Evolutionary conservation across 805 yeast species (phyloP).

Genomic region (Candida corydali): DNA sequence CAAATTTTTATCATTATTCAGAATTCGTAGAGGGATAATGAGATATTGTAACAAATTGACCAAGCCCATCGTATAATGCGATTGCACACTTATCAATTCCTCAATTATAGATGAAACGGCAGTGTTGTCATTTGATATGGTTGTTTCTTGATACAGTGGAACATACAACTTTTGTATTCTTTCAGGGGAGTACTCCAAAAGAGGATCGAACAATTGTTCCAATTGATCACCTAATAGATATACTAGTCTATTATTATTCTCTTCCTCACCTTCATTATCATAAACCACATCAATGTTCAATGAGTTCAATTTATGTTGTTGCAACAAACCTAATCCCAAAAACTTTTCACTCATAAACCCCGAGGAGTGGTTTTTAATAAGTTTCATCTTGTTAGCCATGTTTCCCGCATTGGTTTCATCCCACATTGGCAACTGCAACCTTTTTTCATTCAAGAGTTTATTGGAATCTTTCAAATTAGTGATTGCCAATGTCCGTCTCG

Average conservation of each 20-base stretch:
- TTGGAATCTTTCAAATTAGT: slow-evolving; percentile 66
- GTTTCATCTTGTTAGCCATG: slow-evolving; percentile 61
- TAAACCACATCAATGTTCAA: slow-evolving; percentile 73
- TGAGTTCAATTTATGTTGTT: slow-evolving; percentile 47
- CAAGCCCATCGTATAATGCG: slow-evolving; percentile 65
- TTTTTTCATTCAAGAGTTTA: slow-evolving; percentile 40
- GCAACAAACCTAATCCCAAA: slow-evolving; percentile 54
- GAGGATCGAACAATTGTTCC: slow-evolving; percentile 85
- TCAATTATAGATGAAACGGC: slow-evolving; percentile 49
- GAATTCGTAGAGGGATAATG: slow-evolving; percentile 71
- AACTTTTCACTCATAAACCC: slow-evolving; percentile 53
- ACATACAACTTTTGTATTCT: slow-evolving; percentile 66
- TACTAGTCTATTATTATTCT: slow-evolving; percentile 72
- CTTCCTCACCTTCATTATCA: slow-evolving; percentile 42
- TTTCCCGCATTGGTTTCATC: slow-evolving; percentile 77
- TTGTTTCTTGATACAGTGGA: slow-evolving; percentile 43
- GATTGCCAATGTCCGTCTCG: slow-evolving; percentile 73
- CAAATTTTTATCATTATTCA: slow-evolving; percentile 36
- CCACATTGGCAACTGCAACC: slow-evolving; percentile 21
- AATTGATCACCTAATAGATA: slow-evolving; percentile 77
- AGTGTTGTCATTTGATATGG: slow-evolving; percentile 14
- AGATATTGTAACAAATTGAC: slow-evolving; percentile 76
- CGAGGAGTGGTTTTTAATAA: slow-evolving; percentile 43
- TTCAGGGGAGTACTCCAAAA: slow-evolving; percentile 90
- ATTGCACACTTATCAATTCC: slow-evolving; percentile 69